Evolutionary conservation across 164 flowering plant species (phyloP).

Genomic region (Stephania japonica): DNA sequence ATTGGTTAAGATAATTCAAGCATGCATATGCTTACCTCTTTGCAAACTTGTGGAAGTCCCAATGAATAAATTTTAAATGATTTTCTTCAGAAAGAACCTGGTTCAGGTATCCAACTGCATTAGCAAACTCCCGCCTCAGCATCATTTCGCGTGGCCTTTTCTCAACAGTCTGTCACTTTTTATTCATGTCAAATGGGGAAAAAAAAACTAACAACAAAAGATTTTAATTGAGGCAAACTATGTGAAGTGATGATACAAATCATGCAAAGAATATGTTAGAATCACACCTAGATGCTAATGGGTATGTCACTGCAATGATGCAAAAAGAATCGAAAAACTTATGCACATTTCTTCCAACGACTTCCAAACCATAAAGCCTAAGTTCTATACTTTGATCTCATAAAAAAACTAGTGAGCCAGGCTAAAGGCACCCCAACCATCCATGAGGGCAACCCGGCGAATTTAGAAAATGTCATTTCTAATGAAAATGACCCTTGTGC

Average conservation of each 20-base stretch:
- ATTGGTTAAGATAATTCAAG: neutral
- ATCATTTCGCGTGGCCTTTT: slow-evolving; percentile 99
- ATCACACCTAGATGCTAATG: neutral
- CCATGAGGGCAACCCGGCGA: no score
- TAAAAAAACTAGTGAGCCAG: no score
- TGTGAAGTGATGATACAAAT: neutral
- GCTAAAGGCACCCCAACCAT: no score
- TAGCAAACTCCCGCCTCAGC: slow-evolving; percentile 91
- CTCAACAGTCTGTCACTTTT: slow-evolving; percentile 75
- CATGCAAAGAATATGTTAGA: neutral
- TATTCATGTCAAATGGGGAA: neutral
- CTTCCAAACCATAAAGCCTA: no score
- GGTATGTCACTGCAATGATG: no score
- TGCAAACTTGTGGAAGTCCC: slow-evolving; percentile 98
- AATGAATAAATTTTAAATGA: slow-evolving; percentile 83
- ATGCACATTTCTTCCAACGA: no score
- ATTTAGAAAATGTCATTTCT: no score
- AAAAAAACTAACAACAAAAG: neutral
- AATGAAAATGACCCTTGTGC: no score
- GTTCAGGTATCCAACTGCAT: slow-evolving; percentile 92
- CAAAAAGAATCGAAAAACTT: no score
- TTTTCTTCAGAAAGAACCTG: slow-evolving; percentile 74
- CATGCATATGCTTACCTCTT: slow-evolving; percentile 51
- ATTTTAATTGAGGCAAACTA: neutral
- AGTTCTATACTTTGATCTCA: no score